phyloP scores from a whole-genome alignment of 2,329 filamentous ascomycete species.

The Fusarium anguioides region DNA sequence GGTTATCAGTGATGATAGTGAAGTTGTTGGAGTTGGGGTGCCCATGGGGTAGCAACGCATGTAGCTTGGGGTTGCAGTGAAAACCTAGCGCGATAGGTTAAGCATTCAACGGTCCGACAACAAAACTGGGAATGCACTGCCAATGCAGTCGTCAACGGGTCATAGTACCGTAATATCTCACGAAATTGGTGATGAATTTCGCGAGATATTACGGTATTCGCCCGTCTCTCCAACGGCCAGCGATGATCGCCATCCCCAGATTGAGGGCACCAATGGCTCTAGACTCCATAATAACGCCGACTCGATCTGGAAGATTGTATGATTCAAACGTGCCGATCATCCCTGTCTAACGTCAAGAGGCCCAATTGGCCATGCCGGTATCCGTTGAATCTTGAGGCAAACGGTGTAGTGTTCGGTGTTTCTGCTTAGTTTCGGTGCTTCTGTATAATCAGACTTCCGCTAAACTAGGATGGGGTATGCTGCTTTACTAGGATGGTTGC shows the following conservation, averaged over 20 bases:
- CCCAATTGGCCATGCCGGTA: constrained; percentile 18
- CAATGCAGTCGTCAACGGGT: background rate
- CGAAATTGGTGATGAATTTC: no score
- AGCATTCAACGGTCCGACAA: constrained; percentile 20
- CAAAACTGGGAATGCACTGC: background rate
- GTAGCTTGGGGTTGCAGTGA: background rate
- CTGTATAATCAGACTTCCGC: constrained; percentile 6
- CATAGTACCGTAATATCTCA: no score
- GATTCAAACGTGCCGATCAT: background rate
- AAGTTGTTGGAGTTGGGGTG: background rate
- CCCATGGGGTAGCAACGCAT: constrained; percentile 1
- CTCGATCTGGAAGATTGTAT: background rate
- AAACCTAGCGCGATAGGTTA: background rate
- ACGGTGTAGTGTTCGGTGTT: constrained; percentile 27
- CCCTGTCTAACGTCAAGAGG: background rate
- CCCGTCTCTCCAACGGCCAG: background rate
- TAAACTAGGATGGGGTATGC: constrained; percentile 8
- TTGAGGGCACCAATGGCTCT: background rate
- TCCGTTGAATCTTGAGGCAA: constrained; percentile 6
- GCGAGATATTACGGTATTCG: constrained; percentile 13
- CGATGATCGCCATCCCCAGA: background rate
- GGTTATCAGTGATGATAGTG: no score
- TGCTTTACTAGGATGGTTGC: no score
- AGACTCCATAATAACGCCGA: constrained; percentile 27
- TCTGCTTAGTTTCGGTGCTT: background rate